Conservation (phyloP, 495 filamentous ascomycete genomes). For the Annulohypoxylon maeteangense region DNA sequence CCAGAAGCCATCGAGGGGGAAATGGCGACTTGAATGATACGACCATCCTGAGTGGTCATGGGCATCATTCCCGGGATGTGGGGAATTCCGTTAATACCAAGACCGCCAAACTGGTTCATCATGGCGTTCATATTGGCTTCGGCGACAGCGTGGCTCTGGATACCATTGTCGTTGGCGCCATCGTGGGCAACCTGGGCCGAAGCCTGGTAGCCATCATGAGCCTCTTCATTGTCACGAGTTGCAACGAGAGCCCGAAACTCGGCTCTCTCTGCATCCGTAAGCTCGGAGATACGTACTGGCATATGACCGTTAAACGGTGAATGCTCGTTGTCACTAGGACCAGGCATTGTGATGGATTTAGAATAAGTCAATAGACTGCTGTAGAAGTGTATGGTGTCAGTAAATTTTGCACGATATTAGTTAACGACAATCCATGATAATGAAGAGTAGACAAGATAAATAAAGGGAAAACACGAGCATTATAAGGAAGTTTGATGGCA, state of each 20-base stretch:
- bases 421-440: background rate
- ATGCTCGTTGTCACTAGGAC: constrained; percentile 4
- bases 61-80: constrained; percentile 42
- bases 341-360: constrained; percentile 15
- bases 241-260: background rate
- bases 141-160: constrained; percentile 27
- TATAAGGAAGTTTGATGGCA: background rate
- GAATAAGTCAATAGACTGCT: constrained; percentile 26
- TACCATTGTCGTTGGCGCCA: constrained; percentile 16
- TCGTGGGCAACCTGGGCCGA: constrained; percentile 15
- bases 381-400: constrained; percentile 3
- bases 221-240: background rate
- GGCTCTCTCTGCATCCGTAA: background rate
- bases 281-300: background rate
- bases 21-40: constrained; percentile 47
- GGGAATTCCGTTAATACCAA: constrained; percentile 41
- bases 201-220: constrained; percentile 27
- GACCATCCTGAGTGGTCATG: constrained; percentile 50
- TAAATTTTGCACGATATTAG: background rate
- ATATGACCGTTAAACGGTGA: background rate
- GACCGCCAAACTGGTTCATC: constrained; percentile 45
- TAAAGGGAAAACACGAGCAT: background rate
- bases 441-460: background rate
- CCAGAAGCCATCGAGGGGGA: constrained; percentile 38
- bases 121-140: constrained; percentile 46